Evolutionary conservation across 768 basidiomycete genomes (phyloP), one percentile per base, ranked within the genome.

Genomic region (Zangia roseola): DNA sequence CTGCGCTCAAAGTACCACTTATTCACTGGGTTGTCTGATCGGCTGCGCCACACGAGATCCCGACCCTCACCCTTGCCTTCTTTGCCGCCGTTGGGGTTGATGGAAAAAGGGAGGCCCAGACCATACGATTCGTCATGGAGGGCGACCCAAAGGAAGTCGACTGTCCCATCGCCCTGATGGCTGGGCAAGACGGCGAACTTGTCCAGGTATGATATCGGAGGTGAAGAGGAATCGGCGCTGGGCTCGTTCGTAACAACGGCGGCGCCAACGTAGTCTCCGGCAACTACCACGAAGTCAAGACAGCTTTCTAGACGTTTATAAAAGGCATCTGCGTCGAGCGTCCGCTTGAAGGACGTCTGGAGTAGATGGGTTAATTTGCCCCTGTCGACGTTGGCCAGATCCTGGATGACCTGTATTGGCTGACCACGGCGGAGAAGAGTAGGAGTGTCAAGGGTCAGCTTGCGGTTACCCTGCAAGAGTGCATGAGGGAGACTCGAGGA

Each of bases 1-100:
- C 88, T 90, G 28, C 97, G 84, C 62, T 99, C 97, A 56, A 92
- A 97, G 71, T 99, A 99, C 97, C 97, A 99, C 71, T 94, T 95
- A 72, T 99, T 99, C 48, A 98, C 84, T 0, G 94, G 94, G 68
- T 99, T 99, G 71, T 97, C 79, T 7, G 88, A 78, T 46, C 97
- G 79, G 65, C 86, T 89, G 39, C 97, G 82, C 97, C 97, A 99
- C 33, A 99, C 93, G 50, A 99, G 78, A 63, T 98, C 97, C 37
- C 84, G 77, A n/a, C 94, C 94, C 65, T 88, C 82, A 23, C 95
- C 94, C 49, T 81, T 76, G 26, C 95, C 97, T 45, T 86, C 83
- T 60, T 90, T 86, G 13, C 97, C 95, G 1, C 97, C 90, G 51
- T 95, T 95, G 25, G 94, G 90, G 67, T 99, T 99, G 50, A 89